These are phyloP conservation scores for Ascosphaera aggregata DNA, from an alignment of 2,329 filamentous ascomycete genomes.

Conservation along the genomic window DNA sequence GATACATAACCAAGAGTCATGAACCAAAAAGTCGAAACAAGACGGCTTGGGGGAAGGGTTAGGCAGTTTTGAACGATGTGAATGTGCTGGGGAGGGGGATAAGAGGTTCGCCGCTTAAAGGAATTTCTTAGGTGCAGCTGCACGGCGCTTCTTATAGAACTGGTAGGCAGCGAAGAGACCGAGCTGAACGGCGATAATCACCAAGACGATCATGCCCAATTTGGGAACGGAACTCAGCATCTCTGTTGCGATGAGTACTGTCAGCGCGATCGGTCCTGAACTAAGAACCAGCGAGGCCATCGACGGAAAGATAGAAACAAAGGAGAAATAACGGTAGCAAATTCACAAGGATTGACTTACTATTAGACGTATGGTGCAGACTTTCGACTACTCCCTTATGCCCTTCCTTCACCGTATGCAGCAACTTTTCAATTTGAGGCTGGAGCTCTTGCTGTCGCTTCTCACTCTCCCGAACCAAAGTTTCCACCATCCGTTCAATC, in stretches of 20 bases:
- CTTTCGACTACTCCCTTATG: constrained; percentile 28
- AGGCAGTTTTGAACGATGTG: not conserved
- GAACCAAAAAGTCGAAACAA: not conserved
- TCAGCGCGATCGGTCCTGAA: too few relatives aligned
- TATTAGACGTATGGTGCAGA: constrained; percentile 26
- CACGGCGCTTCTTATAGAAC: constrained; percentile 56
- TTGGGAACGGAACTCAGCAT: constrained; percentile 30
- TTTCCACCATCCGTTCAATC: constrained; percentile 27
- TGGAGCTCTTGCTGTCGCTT: constrained; percentile 32
- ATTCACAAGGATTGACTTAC: constrained; percentile 23
- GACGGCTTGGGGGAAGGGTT: too few relatives aligned
- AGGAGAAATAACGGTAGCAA: constrained; percentile 16
- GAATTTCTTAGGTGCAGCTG: constrained; percentile 74
- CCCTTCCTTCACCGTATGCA: constrained; percentile 28
- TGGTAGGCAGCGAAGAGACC: constrained; percentile 46
- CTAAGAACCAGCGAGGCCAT: too few relatives aligned
- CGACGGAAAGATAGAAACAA: too few relatives aligned
- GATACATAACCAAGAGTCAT: not conserved
- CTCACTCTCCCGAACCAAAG: constrained; percentile 30
- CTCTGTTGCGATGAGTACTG: constrained; percentile 13
- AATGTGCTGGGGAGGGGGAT: not conserved
- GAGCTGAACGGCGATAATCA: constrained; percentile 53
- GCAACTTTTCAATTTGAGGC: constrained; percentile 24
- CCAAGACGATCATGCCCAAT: constrained; percentile 39
- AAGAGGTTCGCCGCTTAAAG: constrained; percentile 25